A percentile compares a stretch with the other conserved stretches of the same genome.
Conservation (phyloP, 2,329 filamentous ascomycete species). For the Phyllosticta paracitricarpa region DNA sequence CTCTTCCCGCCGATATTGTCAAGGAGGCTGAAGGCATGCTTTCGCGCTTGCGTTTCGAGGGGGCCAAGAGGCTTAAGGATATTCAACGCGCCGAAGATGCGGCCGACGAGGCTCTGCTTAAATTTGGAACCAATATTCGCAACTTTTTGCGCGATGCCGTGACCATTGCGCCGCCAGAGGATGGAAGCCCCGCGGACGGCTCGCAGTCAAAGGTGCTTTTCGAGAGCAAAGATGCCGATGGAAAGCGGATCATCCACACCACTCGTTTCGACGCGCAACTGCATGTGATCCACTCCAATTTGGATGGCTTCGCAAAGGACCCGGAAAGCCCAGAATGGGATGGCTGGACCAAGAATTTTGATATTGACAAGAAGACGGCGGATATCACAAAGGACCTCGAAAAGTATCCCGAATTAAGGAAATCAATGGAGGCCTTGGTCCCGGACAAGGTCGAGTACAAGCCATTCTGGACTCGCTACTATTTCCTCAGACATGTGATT, state of each 20-base stretch:
- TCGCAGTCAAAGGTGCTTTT: conserved; percentile 60
- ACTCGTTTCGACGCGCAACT: conserved; percentile 92
- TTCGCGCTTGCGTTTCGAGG: conserved; percentile 64
- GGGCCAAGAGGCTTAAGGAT: conserved; percentile 74
- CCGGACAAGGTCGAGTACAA: conserved; percentile 82
- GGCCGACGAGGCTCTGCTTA: conserved; percentile 86
- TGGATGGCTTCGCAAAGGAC: conserved; percentile 72
- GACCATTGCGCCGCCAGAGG: conserved; percentile 64
- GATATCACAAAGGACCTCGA: conserved; percentile 74
- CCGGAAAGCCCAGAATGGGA: conserved; percentile 66
- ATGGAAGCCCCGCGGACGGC: conserved; percentile 30
- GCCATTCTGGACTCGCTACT: conserved; percentile 90
- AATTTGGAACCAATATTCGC: conserved; percentile 80
- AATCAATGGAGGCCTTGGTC: conserved; percentile 93
- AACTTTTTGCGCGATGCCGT: conserved; percentile 89
- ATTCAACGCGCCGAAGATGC: conserved; percentile 89
- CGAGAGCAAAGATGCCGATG: conserved; percentile 82
- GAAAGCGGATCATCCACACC: conserved; percentile 88
- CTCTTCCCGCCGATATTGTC: conserved; percentile 39
- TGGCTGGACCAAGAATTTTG: conserved; percentile 62
- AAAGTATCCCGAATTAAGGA: conserved; percentile 73
- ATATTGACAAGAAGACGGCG: conserved; percentile 74
- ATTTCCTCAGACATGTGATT: conserved; percentile 85
- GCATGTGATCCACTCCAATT: conserved; percentile 82
- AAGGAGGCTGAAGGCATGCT: conserved; percentile 58